Conservation (phyloP, 164 flowering plant species). For the Macadamia tetraphylla region DNA sequence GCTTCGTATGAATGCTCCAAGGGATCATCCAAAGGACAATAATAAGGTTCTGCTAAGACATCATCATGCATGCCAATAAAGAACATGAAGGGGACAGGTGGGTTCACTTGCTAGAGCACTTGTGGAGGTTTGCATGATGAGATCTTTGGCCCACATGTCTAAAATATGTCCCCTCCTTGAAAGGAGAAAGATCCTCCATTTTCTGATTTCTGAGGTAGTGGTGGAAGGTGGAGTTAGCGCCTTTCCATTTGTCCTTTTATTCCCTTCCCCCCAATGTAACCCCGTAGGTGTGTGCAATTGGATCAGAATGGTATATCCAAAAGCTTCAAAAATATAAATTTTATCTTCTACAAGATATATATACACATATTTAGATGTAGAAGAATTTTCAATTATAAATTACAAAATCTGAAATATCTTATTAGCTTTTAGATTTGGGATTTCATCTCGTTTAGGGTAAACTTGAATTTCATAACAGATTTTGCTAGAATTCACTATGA, state of each 20-base stretch:
- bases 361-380: too few species aligned
- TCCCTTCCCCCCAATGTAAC: not conserved
- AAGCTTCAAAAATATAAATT: too few species aligned
- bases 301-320: too few species aligned
- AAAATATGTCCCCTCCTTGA: not conserved
- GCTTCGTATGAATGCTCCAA: not conserved
- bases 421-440: too few species aligned
- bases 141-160: not conserved
- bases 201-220: not conserved
- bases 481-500: too few species aligned
- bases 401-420: too few species aligned
- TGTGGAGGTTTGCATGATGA: conserved; percentile 19
- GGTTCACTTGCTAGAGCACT: conserved; percentile 15
- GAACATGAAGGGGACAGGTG: conserved; percentile 15
- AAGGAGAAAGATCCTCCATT: not conserved
- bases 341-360: too few species aligned
- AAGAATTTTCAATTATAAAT: too few species aligned
- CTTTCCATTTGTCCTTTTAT: not conserved
- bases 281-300: too few species aligned
- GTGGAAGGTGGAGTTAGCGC: not conserved
- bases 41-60: conserved; percentile 12
- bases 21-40: not conserved
- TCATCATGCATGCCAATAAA: conserved; percentile 31
- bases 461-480: too few species aligned
- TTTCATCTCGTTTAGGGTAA: too few species aligned